A percentile compares a stretch with the other conserved stretches of the same genome.
Conservation (phyloP, 2,329 filamentous ascomycete species). For the Exophiala calicioides region DNA sequence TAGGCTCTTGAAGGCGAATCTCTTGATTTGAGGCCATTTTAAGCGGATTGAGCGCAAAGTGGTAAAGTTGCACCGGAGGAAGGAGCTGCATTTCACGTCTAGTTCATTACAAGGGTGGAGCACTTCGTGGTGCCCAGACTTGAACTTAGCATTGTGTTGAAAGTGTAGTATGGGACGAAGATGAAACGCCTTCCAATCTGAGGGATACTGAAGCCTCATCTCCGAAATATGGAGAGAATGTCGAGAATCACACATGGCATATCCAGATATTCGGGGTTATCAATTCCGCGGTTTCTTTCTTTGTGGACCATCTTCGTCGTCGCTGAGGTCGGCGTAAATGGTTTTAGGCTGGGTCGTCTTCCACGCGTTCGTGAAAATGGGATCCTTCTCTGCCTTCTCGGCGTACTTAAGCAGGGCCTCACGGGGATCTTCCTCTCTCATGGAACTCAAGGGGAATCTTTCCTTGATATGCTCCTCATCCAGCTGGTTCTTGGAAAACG, state of each 20-base stretch:
- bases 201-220: too few relatives aligned
- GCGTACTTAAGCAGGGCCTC: constrained; percentile 95
- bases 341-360: constrained; percentile 87
- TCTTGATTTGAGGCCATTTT: constrained; percentile 10
- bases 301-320: constrained; percentile 74
- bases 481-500: constrained; percentile 86
- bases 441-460: constrained; percentile 83
- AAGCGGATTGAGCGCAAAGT: background rate
- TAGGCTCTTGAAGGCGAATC: constrained; percentile 1
- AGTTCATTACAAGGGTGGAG: too few relatives aligned
- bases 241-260: too few relatives aligned
- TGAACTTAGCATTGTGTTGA: too few relatives aligned
- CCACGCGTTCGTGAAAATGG: constrained; percentile 93
- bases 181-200: too few relatives aligned
- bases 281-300: constrained; percentile 56
- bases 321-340: constrained; percentile 85
- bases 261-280: constrained; percentile 9
- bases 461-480: constrained; percentile 87
- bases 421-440: constrained; percentile 94
- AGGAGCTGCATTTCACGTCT: too few relatives aligned
- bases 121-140: too few relatives aligned
- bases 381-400: constrained; percentile 87
- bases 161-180: too few relatives aligned
- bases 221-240: too few relatives aligned
- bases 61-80: too few relatives aligned